Conservation (phyloP, 139 green algal species). For the Pycnococcus provasolii region DNA sequence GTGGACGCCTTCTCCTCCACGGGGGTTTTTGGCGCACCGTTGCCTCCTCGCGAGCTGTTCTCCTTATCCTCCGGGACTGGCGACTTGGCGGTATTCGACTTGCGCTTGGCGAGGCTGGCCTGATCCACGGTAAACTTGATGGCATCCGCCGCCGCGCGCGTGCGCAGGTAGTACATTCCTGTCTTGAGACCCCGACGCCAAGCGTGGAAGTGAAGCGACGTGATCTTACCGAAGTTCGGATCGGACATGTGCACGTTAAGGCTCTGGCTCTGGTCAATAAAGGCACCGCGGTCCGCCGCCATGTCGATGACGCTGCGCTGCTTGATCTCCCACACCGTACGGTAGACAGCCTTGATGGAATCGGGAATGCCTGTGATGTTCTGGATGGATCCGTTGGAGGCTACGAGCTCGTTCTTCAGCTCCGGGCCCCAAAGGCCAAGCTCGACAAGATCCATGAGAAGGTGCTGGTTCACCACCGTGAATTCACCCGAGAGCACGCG, state of each 20-base stretch:
- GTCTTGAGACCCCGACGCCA: constrained; percentile 94
- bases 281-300: constrained; percentile 91
- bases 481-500: constrained; percentile 89
- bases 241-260: constrained; percentile 99
- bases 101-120: constrained; percentile 42
- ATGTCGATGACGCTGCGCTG: constrained; percentile 87
- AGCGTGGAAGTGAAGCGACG: constrained; percentile 93
- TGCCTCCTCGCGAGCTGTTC: background rate
- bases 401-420: constrained; percentile 93
- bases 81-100: background rate
- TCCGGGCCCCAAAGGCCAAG: constrained; percentile 76
- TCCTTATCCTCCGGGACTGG: constrained; percentile 16
- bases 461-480: constrained; percentile 95
- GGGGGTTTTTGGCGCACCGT: background rate
- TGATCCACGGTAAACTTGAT: constrained; percentile 99
- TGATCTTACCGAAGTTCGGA: constrained; percentile 98
- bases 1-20: background rate
- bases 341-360: constrained; percentile 88
- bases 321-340: constrained; percentile 99
- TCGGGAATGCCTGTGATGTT: constrained; percentile 67
- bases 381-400: constrained; percentile 61
- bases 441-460: constrained; percentile 81
- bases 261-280: constrained; percentile 93
- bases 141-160: constrained; percentile 79
- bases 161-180: constrained; percentile 98